These are phyloP conservation scores for Lodderomyces oxycetoniae DNA, from an alignment of 1,139 yeast species.

Conservation along the genomic window DNA sequence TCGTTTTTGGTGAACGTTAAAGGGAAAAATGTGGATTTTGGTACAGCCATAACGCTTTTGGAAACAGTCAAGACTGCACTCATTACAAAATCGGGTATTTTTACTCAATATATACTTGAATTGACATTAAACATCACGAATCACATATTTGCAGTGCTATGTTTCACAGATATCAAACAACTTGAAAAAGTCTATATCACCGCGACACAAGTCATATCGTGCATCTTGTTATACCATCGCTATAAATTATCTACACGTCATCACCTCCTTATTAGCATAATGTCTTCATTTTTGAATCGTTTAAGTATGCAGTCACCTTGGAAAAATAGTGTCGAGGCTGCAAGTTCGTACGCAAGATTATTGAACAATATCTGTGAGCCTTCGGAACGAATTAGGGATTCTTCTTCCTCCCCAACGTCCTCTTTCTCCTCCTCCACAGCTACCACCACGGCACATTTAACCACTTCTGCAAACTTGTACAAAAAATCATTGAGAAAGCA, in stretches of 20 bases:
- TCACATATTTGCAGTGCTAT: not conserved
- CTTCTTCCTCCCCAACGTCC: conserved; percentile 2
- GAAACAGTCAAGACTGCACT: conserved; percentile 34
- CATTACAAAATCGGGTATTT: conserved; percentile 45
- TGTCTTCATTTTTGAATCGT: conserved; percentile 46
- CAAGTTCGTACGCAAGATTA: conserved; percentile 52
- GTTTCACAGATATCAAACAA: conserved; percentile 1
- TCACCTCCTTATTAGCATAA: conserved; percentile 53
- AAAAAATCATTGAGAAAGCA: conserved; percentile 60
- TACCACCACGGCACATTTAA: conserved; percentile 27
- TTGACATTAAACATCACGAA: conserved; percentile 8
- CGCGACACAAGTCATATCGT: conserved; percentile 46
- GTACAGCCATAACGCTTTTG: conserved; percentile 11
- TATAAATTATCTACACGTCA: conserved; percentile 67
- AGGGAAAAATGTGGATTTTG: no score
- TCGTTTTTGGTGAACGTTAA: no score
- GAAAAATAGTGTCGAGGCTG: conserved; percentile 19
- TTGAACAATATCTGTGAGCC: conserved; percentile 75
- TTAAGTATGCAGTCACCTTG: conserved; percentile 23
- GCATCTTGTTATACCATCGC: conserved; percentile 62
- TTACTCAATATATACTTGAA: conserved; percentile 69
- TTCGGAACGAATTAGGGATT: conserved; percentile 15
- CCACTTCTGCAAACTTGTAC: conserved; percentile 51
- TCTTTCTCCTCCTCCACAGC: conserved; percentile 20
- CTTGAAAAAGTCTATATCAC: conserved; percentile 26